Percentiles rank a stretch among this genome's conserved stretches.
Evolutionary conservation across 495 filamentous ascomycete genomes (phyloP).

Genomic region (Bacidia gigantensis): DNA sequence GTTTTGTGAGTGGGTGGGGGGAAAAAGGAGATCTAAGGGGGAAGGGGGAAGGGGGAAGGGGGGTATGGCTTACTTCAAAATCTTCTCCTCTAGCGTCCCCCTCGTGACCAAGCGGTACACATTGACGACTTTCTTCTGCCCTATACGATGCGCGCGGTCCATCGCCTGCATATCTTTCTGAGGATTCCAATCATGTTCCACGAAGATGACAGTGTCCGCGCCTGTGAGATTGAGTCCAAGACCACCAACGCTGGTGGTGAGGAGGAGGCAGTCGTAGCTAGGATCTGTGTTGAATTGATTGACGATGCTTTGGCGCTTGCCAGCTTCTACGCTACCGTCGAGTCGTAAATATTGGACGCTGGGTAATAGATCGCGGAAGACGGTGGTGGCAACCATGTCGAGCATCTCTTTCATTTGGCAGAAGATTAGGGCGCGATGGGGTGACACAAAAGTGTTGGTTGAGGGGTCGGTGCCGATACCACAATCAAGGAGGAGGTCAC

Average conservation of each 20-base stretch:
- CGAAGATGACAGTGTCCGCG: slow-evolving; percentile 97
- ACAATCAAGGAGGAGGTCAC: slow-evolving; percentile 84
- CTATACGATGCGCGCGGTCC: slow-evolving; percentile 96
- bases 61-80: slow-evolving; percentile 57
- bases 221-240: slow-evolving; percentile 91
- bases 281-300: slow-evolving; percentile 98
- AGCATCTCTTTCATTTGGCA: slow-evolving; percentile 99
- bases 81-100: slow-evolving; percentile 97
- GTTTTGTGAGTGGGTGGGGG: neutral
- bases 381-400: slow-evolving; percentile 90
- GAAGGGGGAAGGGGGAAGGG: slow-evolving; percentile 1
- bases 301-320: slow-evolving; percentile 85
- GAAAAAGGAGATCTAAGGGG: neutral
- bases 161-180: slow-evolving; percentile 98
- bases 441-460: slow-evolving; percentile 65
- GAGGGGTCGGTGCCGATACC: slow-evolving; percentile 66
- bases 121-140: slow-evolving; percentile 98
- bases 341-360: slow-evolving; percentile 79
- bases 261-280: slow-evolving; percentile 78
- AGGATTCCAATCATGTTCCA: slow-evolving; percentile 99
- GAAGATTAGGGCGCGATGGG: slow-evolving; percentile 90
- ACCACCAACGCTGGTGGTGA: slow-evolving; percentile 91
- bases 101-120: slow-evolving; percentile 95
- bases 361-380: slow-evolving; percentile 73
- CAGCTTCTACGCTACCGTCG: slow-evolving; percentile 82